A percentile compares a stretch with the other conserved stretches of the same genome.
phyloP scores from a whole-genome alignment of 2,329 filamentous ascomycete genomes.

The Clarireedia sp. region DNA sequence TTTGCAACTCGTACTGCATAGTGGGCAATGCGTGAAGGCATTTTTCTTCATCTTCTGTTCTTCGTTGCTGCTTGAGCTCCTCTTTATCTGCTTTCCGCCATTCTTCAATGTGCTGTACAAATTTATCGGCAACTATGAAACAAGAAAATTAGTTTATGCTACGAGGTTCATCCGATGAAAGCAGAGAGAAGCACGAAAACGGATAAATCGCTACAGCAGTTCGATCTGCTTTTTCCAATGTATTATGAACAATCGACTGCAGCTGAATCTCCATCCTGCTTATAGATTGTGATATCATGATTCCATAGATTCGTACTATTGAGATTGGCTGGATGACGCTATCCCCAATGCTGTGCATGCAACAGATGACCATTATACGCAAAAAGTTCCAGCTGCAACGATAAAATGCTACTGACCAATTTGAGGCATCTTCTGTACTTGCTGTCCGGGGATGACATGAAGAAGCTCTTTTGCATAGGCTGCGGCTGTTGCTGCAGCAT shows the following conservation, averaged over 20 bases:
- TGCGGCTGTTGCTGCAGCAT: slow-evolving; percentile 12
- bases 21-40: background rate
- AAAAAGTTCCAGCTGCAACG: background rate
- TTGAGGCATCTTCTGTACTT: background rate
- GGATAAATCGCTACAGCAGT: background rate
- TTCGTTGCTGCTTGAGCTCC: background rate
- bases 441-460: background rate
- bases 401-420: background rate
- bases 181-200: background rate
- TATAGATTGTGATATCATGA: no score
- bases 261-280: no score
- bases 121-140: background rate
- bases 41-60: background rate
- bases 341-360: no score
- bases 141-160: background rate
- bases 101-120: background rate
- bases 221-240: no score
- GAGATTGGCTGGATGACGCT: no score
- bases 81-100: background rate
- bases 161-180: background rate
- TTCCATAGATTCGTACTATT: no score
- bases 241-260: no score
- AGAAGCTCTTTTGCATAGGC: slow-evolving; percentile 13
- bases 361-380: background rate
- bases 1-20: background rate